A percentile compares a stretch with the other conserved stretches of the same genome.
Conservation (phyloP, 192 early-diverging fungal species). For the Thamnidium elegans region DNA sequence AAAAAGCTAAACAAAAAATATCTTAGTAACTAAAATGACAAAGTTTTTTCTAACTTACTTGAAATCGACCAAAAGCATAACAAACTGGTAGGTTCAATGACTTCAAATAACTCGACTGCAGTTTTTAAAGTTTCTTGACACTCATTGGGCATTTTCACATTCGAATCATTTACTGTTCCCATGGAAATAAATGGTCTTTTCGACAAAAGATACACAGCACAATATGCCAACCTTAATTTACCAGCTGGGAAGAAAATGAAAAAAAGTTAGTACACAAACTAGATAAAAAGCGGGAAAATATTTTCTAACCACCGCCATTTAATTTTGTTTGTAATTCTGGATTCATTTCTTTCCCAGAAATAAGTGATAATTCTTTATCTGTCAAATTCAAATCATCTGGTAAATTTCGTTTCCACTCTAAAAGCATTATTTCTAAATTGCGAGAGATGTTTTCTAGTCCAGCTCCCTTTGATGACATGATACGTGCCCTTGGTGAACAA, state of each 20-base stretch:
- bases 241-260: background rate
- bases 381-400: slow-evolving; percentile 13
- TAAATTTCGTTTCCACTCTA: slow-evolving; percentile 23
- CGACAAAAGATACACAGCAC: background rate
- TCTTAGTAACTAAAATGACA: background rate
- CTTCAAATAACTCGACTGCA: slow-evolving; percentile 2
- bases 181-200: slow-evolving; percentile 15
- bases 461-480: slow-evolving; percentile 9
- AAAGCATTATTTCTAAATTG: slow-evolving; percentile 13
- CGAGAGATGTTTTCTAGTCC: slow-evolving; percentile 16
- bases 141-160: slow-evolving; percentile 1
- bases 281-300: background rate
- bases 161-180: background rate
- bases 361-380: slow-evolving; percentile 13
- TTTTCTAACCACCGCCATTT: slow-evolving; percentile 10
- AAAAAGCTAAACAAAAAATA: background rate
- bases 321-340: slow-evolving; percentile 3
- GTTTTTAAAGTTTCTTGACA: background rate
- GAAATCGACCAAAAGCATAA: slow-evolving; percentile 10
- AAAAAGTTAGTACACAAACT: background rate
- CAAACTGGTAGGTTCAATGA: background rate
- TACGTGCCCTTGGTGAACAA: slow-evolving; percentile 28
- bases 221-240: slow-evolving; percentile 1
- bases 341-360: background rate
- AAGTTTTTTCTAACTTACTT: background rate